These are phyloP conservation scores for Cokeromyces recurvatus DNA, from an alignment of 371 early-diverging fungal species.

Conservation along the genomic window DNA sequence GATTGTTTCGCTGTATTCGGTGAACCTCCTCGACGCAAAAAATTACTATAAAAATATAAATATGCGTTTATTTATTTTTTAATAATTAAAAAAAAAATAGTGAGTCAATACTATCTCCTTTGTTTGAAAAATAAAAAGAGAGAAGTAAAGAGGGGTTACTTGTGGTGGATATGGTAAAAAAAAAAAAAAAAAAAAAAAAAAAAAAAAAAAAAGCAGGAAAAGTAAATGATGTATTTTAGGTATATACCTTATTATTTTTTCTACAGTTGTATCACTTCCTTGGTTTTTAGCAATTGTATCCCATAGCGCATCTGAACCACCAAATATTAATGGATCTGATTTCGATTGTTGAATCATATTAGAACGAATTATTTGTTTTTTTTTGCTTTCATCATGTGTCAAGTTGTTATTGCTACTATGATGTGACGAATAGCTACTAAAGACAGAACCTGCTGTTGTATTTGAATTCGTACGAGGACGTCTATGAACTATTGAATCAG, in stretches of 20 bases:
- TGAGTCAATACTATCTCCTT: too few species aligned
- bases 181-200: too few species aligned
- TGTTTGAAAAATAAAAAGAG: too few species aligned
- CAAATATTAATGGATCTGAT: constrained; percentile 36
- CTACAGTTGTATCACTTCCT: constrained; percentile 35
- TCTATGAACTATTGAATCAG: neutral
- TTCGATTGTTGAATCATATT: constrained; percentile 28
- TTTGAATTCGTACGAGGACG: constrained; percentile 13
- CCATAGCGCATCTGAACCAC: constrained; percentile 45
- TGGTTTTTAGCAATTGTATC: constrained; percentile 33
- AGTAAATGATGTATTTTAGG: too few species aligned
- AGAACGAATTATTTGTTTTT: too few species aligned
- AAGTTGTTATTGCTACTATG: too few species aligned
- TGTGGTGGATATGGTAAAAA: neutral
- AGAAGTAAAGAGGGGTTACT: neutral
- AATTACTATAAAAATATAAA: constrained; percentile 19
- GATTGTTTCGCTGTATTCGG: constrained; percentile 45
- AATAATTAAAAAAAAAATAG: too few species aligned
- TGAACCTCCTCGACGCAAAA: constrained; percentile 40
- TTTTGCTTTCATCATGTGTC: too few species aligned
- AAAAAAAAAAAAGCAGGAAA: too few species aligned
- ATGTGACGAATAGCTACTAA: constrained; percentile 9
- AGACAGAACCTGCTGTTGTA: constrained; percentile 11
- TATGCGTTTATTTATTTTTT: neutral
- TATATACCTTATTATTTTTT: constrained; percentile 39